A percentile compares a stretch with the other conserved stretches of the same genome.
phyloP scores from a whole-genome alignment of 495 filamentous ascomycete species.

The Bacidia gigantensis region DNA sequence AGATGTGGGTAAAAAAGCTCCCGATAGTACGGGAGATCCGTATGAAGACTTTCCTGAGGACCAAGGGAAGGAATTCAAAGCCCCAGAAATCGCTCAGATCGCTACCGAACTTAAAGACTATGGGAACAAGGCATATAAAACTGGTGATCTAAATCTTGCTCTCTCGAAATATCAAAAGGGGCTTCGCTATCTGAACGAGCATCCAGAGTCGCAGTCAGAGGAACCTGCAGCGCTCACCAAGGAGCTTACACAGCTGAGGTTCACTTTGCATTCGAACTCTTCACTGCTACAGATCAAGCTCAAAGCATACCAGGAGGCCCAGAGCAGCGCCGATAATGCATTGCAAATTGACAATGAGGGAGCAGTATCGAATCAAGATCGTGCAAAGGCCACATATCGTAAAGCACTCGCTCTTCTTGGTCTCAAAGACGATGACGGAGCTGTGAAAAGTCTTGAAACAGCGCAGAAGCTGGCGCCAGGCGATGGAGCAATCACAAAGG shows the following conservation, averaged over 20 bases:
- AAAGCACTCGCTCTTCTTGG: slow-evolving; percentile 58
- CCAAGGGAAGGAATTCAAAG: slow-evolving; percentile 45
- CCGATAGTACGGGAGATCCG: slow-evolving; percentile 74
- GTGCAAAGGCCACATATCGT: slow-evolving; percentile 78
- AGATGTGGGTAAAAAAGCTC: slow-evolving; percentile 42
- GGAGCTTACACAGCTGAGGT: slow-evolving; percentile 58
- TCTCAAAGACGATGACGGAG: slow-evolving; percentile 75
- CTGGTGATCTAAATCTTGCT: slow-evolving; percentile 49
- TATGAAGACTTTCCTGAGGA: slow-evolving; percentile 98
- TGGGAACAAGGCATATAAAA: slow-evolving; percentile 87
- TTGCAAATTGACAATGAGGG: slow-evolving; percentile 41
- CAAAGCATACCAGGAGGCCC: slow-evolving; percentile 50
- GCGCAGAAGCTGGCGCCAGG: slow-evolving; percentile 61
- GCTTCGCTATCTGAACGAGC: slow-evolving; percentile 87
- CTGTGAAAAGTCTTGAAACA: slow-evolving; percentile 61
- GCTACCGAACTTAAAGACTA: slow-evolving; percentile 80
- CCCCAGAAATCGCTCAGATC: slow-evolving; percentile 57
- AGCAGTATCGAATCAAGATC: slow-evolving; percentile 51
- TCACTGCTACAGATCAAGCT: slow-evolving; percentile 74
- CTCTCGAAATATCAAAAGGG: slow-evolving; percentile 96
- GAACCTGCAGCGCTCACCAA: slow-evolving; percentile 52
- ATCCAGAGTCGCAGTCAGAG: slow-evolving; percentile 51
- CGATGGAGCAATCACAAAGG: slow-evolving; percentile 62
- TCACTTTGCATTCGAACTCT: slow-evolving; percentile 64
- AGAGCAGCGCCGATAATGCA: slow-evolving; percentile 57